Conservation (phyloP, 2,329 filamentous ascomycete genomes). For the Colletotrichum lupini region DNA sequence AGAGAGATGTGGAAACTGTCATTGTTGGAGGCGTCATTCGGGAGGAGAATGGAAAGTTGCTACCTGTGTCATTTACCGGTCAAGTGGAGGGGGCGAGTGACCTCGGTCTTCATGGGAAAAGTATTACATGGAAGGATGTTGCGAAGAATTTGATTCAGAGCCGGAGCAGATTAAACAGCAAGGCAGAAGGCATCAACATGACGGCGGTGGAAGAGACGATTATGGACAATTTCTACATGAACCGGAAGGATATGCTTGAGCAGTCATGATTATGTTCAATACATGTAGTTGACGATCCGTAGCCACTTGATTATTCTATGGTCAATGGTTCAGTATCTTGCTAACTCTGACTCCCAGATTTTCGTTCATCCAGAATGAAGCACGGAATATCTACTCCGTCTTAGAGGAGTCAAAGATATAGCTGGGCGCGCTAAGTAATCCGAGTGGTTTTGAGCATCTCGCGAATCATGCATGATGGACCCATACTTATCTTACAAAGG, state of each 20-base stretch:
- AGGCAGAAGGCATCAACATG: background rate
- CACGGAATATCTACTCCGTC: too few relatives aligned
- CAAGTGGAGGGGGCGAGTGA: background rate
- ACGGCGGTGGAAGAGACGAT: constrained; percentile 6
- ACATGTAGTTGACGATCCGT: background rate
- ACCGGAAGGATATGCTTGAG: constrained; percentile 9
- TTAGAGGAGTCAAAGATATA: too few relatives aligned
- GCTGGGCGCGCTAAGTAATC: too few relatives aligned
- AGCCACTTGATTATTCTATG: background rate
- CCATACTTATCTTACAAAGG: too few relatives aligned
- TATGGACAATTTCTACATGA: background rate
- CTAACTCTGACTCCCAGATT: background rate
- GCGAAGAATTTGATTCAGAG: constrained; percentile 5
- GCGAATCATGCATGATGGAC: too few relatives aligned
- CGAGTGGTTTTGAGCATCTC: too few relatives aligned
- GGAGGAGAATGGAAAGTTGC: constrained; percentile 46
- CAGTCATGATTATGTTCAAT: background rate
- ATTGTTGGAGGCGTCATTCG: constrained; percentile 54
- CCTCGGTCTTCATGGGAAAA: background rate
- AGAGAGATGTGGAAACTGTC: constrained; percentile 53
- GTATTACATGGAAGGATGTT: constrained; percentile 1
- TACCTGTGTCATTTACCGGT: constrained; percentile 7
- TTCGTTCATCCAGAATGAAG: background rate
- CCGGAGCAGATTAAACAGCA: background rate
- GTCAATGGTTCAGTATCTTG: background rate